Evolutionary conservation across 441 rosid species (phyloP).

Genomic region (Erysimum cheiri): DNA sequence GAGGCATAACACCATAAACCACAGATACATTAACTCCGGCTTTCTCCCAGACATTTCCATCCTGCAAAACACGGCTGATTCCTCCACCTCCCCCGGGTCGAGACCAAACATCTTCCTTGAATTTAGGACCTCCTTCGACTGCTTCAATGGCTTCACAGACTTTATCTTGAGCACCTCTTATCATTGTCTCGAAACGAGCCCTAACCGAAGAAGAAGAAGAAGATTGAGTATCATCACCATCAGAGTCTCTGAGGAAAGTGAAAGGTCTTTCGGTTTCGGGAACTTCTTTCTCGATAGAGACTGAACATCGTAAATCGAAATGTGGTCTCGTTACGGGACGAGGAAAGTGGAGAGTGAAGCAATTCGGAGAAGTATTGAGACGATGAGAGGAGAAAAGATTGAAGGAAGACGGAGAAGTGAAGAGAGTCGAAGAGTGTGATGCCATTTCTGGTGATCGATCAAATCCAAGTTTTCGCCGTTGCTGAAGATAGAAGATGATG

Average conservation of each 20-base stretch:
- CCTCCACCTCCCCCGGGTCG: background rate
- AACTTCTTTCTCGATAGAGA: conserved; percentile 11
- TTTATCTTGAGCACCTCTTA: background rate
- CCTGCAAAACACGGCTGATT: conserved; percentile 8
- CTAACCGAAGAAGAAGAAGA: conserved; percentile 1
- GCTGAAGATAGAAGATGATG: conserved; percentile 2
- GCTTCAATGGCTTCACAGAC: conserved; percentile 21
- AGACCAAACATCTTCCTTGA: conserved; percentile 24
- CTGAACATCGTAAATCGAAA: background rate
- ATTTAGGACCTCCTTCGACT: background rate
- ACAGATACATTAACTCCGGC: conserved; percentile 15
- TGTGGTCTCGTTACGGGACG: background rate
- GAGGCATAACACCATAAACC: conserved; percentile 15
- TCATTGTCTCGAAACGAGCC: conserved; percentile 23
- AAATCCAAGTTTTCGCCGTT: conserved; percentile 1
- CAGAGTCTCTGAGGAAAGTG: conserved; percentile 2
- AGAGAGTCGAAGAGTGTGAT: background rate
- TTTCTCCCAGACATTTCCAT: background rate
- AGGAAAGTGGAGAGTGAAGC: background rate
- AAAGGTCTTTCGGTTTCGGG: conserved; percentile 10
- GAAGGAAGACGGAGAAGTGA: background rate
- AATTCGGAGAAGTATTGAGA: background rate
- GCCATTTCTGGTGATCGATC: background rate
- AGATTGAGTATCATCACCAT: background rate
- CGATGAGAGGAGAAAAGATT: background rate